phyloP scores from a whole-genome alignment of 176 grass and related monocot genomes.

The Bonia amplexicaulis region DNA sequence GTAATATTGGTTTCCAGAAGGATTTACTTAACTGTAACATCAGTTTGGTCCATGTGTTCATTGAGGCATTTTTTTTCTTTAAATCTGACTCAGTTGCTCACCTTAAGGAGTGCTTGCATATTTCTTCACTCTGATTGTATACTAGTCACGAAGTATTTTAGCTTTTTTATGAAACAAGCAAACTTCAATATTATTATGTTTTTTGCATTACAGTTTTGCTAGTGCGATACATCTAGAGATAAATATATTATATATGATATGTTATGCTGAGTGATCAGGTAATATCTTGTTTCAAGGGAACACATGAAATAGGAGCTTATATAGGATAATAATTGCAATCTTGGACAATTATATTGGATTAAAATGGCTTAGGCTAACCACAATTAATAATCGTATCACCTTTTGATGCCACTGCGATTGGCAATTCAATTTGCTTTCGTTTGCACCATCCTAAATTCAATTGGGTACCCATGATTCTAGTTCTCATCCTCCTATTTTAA shows the following conservation, averaged over 20 bases:
- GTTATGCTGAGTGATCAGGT: background rate
- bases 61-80: background rate
- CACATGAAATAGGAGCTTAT: background rate
- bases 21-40: background rate
- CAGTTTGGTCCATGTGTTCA: background rate
- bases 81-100: background rate
- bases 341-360: background rate
- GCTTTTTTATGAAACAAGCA: background rate
- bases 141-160: background rate
- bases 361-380: background rate
- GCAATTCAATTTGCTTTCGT: background rate
- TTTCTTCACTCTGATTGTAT: background rate
- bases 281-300: background rate
- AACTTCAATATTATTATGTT: background rate
- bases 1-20: slow-evolving; percentile 37
- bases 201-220: background rate
- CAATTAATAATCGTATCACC: background rate
- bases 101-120: background rate
- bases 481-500: background rate
- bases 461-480: background rate
- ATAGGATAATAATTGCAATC: background rate
- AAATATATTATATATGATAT: background rate
- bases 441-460: background rate
- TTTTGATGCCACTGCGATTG: background rate
- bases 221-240: background rate